Conservation (phyloP, 1,284 basidiomycete genomes). For the Ustilago shanxiensis region DNA sequence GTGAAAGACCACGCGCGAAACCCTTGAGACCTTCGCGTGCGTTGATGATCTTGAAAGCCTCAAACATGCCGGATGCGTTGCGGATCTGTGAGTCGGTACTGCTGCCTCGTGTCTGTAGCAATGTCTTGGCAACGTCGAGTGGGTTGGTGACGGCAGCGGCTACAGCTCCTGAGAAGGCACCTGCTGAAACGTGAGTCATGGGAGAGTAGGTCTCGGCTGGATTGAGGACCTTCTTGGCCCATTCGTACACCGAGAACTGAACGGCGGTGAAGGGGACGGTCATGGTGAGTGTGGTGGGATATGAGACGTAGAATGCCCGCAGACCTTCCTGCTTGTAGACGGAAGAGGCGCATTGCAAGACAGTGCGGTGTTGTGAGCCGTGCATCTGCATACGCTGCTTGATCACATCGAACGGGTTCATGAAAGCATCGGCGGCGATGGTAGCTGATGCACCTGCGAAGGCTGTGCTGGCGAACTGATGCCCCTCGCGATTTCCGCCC, state of each 20-base stretch:
- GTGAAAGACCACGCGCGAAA: slow-evolving; percentile 87
- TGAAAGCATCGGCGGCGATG: slow-evolving; percentile 93
- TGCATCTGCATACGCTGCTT: slow-evolving; percentile 99
- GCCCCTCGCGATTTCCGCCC: slow-evolving; percentile 85
- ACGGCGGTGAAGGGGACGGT: slow-evolving; percentile 98
- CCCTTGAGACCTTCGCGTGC: slow-evolving; percentile 85
- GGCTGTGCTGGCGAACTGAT: slow-evolving; percentile 86
- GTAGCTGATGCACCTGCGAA: slow-evolving; percentile 94
- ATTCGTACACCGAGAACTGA: slow-evolving; percentile 97
- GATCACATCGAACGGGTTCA: slow-evolving; percentile 99
- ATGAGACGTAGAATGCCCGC: slow-evolving; percentile 95
- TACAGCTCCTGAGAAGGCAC: slow-evolving; percentile 91
- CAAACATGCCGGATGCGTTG: slow-evolving; percentile 84
- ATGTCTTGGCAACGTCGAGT: slow-evolving; percentile 97
- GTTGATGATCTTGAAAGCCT: slow-evolving; percentile 91
- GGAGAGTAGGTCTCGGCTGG: slow-evolving; percentile 89
- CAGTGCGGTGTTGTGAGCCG: slow-evolving; percentile 87
- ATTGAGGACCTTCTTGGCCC: slow-evolving; percentile 88
- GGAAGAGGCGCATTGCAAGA: slow-evolving; percentile 82
- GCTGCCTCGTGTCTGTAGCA: slow-evolving; percentile 92
- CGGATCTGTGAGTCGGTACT: slow-evolving; percentile 86
- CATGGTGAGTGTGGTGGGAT: slow-evolving; percentile 94
- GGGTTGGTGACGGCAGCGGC: slow-evolving; percentile 97
- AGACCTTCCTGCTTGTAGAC: slow-evolving; percentile 90
- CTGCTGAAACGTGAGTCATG: slow-evolving; percentile 87